Base-by-base conservation (phyloP, 805 yeast genomes). In the Nakazawaea peltata region DNA sequence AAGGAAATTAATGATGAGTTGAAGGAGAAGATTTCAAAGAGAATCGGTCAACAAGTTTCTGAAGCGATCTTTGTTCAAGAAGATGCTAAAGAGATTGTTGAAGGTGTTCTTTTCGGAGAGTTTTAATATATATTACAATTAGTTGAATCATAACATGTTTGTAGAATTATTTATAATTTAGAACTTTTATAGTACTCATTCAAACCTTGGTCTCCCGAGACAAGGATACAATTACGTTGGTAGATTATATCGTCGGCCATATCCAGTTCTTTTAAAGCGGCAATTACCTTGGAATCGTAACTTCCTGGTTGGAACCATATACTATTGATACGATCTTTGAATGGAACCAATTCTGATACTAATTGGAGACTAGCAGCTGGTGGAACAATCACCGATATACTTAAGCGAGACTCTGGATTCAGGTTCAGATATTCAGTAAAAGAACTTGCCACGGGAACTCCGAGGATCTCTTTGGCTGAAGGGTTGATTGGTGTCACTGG, bases 271-370 rank as follows among this genome's bases (percentile, higher is more conserved):
- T 48, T 30, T 13, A 50, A 46, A 14, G 38, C 54, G 1, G 66
- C 58, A 13, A 80, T 59, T 3, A 71, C 72, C 10, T 60, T 65
- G 2, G 51, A 48, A 46, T 80, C 77, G 44, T 71, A 82, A 16
- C 86, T 71, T 0, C 94, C 94, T 0, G 94, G 94, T 49, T 84
- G 94, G 44, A 81, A 77, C 94, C 94, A 85, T 12, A 82, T 58
- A 1, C 79, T 75, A 45, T 69, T 69, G 12, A 81, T 57, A 0
- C 56, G 42, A 5, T 7, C 32, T 44, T 8, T 50, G 5, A 49
- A 35, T 12, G 48, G 34, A 21, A 54, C 46, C 39, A 71, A 55
- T 12, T 63, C 63, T 9, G 62, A 53, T 25, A 77, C 48, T 0
- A 66, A 50, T 5, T 64, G 51, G 13, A 67, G 58, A 2, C 86